These are phyloP conservation scores for Torrubiella hemipterigena DNA, from an alignment of 2,329 filamentous ascomycete genomes.

Conservation along the genomic window DNA sequence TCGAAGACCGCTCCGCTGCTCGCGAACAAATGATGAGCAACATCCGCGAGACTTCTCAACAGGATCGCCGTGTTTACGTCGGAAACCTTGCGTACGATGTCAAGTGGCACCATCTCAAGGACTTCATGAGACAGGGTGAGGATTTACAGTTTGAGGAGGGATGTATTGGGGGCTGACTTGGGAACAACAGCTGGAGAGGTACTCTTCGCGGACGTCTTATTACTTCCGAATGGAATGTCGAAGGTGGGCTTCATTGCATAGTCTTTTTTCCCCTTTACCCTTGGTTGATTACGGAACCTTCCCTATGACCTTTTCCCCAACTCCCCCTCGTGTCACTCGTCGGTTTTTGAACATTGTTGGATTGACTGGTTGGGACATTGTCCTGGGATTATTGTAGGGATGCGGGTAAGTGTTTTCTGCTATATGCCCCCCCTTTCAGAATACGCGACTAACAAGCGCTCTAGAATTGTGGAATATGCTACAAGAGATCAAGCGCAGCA, in stretches of 20 bases:
- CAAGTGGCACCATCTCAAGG: conserved; percentile 99
- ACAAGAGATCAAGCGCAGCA: conserved; percentile 98
- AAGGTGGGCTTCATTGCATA: conserved; percentile 97
- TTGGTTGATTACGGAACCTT: too few relatives aligned
- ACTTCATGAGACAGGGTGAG: conserved; percentile 99
- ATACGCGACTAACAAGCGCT: conserved; percentile 17
- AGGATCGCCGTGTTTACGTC: conserved; percentile 98
- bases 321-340: conserved; percentile 22
- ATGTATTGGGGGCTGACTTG: conserved; percentile 14
- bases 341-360: conserved; percentile 77
- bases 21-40: conserved; percentile 96
- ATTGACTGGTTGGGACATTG: conserved; percentile 96
- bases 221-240: conserved; percentile 99
- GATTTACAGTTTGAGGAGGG: conserved; percentile 14
- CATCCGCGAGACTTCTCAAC: conserved; percentile 88
- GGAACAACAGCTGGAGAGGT: conserved; percentile 81
- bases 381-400: conserved; percentile 90
- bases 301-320: conserved; percentile 45
- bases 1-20: conserved; percentile 70
- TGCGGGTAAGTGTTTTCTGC: conserved; percentile 69
- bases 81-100: conserved; percentile 99
- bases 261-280: conserved; percentile 30
- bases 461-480: conserved; percentile 99
- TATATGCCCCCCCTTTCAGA: conserved; percentile 2
- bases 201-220: conserved; percentile 96